Conservation (phyloP, 495 filamentous ascomycete genomes). For the Mycothermus thermophilus region DNA sequence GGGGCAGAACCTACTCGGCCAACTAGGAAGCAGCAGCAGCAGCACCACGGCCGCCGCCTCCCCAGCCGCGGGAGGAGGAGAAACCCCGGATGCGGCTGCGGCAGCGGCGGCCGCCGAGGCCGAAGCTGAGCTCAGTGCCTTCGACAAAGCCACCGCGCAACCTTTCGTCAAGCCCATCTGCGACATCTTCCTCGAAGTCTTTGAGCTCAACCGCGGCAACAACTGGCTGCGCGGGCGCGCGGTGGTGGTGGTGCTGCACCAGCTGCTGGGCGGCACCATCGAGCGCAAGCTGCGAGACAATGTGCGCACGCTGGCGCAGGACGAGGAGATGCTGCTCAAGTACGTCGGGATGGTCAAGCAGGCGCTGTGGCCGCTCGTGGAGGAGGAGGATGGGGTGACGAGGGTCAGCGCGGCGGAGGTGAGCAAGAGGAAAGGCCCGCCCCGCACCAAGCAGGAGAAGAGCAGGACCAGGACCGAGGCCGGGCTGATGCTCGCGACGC, state of each 20-base stretch:
- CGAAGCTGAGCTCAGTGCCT: constrained; percentile 86
- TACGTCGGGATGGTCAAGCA: constrained; percentile 60
- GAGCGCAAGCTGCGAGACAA: constrained; percentile 86
- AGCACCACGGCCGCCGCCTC: constrained; percentile 33
- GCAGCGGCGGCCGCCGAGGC: constrained; percentile 74
- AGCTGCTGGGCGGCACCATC: constrained; percentile 78
- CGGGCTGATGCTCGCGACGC: constrained; percentile 62
- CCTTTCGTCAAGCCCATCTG: constrained; percentile 98
- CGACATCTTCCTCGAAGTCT: constrained; percentile 91
- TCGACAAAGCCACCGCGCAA: constrained; percentile 60
- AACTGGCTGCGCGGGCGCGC: constrained; percentile 91
- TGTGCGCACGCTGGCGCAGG: constrained; percentile 51
- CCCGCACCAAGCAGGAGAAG: constrained; percentile 50
- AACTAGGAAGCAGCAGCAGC: constrained; percentile 49
- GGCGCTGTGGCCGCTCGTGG: constrained; percentile 64
- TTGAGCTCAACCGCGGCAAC: constrained; percentile 85
- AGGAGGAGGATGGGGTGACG: constrained; percentile 41
- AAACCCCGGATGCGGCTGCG: background rate
- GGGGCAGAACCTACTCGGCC: constrained; percentile 83
- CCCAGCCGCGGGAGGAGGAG: too few relatives aligned
- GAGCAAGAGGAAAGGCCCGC: too few relatives aligned
- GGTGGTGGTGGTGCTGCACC: constrained; percentile 82
- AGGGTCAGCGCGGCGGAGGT: too few relatives aligned
- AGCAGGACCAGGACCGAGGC: constrained; percentile 59
- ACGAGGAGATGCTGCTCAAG: constrained; percentile 55